Conservation (phyloP, 768 basidiomycete species). For the Termitomyces sp. region DNA sequence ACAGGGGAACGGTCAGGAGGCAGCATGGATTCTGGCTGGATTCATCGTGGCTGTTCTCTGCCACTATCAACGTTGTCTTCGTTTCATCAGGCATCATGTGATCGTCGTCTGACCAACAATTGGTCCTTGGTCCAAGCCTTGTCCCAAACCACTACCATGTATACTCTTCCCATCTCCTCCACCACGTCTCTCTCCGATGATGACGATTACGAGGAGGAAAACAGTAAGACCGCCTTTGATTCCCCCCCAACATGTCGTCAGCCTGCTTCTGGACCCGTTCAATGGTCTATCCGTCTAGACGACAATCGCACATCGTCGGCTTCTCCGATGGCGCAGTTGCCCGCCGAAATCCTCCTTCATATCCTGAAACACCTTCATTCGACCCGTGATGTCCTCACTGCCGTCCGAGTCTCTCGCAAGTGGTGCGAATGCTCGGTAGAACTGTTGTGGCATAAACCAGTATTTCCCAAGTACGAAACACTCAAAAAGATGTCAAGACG, state of each 20-base stretch:
- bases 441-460: conserved; percentile 90
- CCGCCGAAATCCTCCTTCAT: conserved; percentile 90
- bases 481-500: conserved; percentile 76
- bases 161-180: conserved; percentile 61
- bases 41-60: not conserved
- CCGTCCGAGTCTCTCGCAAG: conserved; percentile 76
- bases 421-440: conserved; percentile 98
- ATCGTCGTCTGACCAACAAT: conserved; percentile 13
- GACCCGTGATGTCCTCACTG: conserved; percentile 65
- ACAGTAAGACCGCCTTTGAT: conserved; percentile 45
- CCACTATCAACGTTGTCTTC: not conserved
- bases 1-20: not conserved
- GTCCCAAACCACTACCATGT: conserved; percentile 32
- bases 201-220: conserved; percentile 53
- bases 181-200: conserved; percentile 76
- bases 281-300: conserved; percentile 41
- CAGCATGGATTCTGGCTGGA: conserved; percentile 5
- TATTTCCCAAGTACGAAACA: conserved; percentile 60
- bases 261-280: conserved; percentile 55
- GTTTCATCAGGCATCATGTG: conserved; percentile 10
- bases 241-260: conserved; percentile 30
- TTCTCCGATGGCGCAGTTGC: conserved; percentile 64
- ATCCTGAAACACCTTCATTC: conserved; percentile 81
- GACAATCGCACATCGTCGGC: conserved; percentile 21
- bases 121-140: conserved; percentile 2